These are phyloP conservation scores for Calonectria hawksworthii DNA, from an alignment of 2,329 filamentous ascomycete genomes.

Conservation along the genomic window DNA sequence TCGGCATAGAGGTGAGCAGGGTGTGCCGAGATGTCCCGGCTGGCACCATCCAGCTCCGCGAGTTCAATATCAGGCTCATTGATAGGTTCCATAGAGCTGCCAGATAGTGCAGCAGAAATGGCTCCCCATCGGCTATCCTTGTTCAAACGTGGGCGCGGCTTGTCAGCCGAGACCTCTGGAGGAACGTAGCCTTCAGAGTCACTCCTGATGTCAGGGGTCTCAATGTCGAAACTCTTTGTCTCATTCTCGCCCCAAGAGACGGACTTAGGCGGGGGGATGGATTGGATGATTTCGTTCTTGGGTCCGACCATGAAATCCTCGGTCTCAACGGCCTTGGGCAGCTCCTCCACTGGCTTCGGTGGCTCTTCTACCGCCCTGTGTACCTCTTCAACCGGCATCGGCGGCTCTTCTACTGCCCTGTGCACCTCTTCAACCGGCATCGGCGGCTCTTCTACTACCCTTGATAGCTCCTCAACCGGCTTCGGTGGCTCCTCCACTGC, in stretches of 20 bases:
- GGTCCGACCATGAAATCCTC: constrained; percentile 56
- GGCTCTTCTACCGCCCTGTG: background rate
- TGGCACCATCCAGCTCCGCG: constrained; percentile 26
- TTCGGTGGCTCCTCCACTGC: constrained; percentile 30
- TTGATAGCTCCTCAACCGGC: too few species aligned
- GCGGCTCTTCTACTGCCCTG: constrained; percentile 27
- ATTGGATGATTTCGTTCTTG: constrained; percentile 58
- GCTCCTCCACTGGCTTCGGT: background rate
- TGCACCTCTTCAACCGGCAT: background rate
- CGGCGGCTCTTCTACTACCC: constrained; percentile 17
- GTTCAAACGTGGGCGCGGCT: constrained; percentile 51
- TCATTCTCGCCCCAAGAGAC: constrained; percentile 77
- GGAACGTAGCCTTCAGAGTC: constrained; percentile 49
- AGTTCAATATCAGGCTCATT: constrained; percentile 49
- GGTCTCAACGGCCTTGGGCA: background rate
- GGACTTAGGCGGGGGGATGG: constrained; percentile 60
- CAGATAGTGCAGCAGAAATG: constrained; percentile 64
- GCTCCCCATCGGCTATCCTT: constrained; percentile 65
- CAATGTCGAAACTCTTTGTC: constrained; percentile 74
- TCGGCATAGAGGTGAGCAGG: constrained; percentile 49
- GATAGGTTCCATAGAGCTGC: constrained; percentile 55
- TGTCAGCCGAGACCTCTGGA: constrained; percentile 40
- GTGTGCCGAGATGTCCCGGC: constrained; percentile 37
- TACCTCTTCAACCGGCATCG: constrained; percentile 5
- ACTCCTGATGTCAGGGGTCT: constrained; percentile 65